A percentile compares a stretch with the other conserved stretches of the same genome.
Conservation (phyloP, 768 basidiomycete genomes). For the Termitomyces bulborhizus region DNA sequence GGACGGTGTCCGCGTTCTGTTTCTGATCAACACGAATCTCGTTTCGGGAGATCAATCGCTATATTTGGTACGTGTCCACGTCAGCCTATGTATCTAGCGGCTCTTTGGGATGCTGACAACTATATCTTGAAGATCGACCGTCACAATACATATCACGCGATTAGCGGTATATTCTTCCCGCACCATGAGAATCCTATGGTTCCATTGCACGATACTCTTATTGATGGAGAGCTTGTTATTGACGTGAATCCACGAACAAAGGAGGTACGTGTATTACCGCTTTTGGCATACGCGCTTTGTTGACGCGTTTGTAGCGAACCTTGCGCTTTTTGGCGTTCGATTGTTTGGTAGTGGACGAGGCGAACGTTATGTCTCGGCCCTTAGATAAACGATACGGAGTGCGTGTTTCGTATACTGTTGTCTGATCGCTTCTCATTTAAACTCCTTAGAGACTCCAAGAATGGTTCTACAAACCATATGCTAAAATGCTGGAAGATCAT, state of each 20-base stretch:
- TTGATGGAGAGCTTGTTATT: slow-evolving; percentile 93
- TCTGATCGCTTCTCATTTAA: slow-evolving; percentile 1
- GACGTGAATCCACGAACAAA: slow-evolving; percentile 78
- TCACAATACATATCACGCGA: slow-evolving; percentile 77
- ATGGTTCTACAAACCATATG: slow-evolving; percentile 81
- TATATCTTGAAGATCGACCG: slow-evolving; percentile 72
- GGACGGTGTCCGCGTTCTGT: slow-evolving; percentile 87
- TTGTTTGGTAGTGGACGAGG: slow-evolving; percentile 79
- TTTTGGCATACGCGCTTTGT: neutral
- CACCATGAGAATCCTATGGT: slow-evolving; percentile 68
- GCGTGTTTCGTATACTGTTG: slow-evolving; percentile 19
- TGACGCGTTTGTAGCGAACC: slow-evolving; percentile 51
- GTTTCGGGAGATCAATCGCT: slow-evolving; percentile 47
- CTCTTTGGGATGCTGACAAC: neutral
- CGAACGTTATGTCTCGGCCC: slow-evolving; percentile 80
- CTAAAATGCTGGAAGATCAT: slow-evolving; percentile 59
- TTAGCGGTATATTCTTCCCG: slow-evolving; percentile 82
- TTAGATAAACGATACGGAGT: slow-evolving; percentile 91
- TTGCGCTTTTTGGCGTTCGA: slow-evolving; percentile 87
- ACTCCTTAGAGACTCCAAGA: slow-evolving; percentile 61
- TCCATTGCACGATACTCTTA: slow-evolving; percentile 71
- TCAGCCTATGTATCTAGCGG: neutral
- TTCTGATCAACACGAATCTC: slow-evolving; percentile 65
- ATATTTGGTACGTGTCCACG: slow-evolving; percentile 59
- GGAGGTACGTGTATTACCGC: slow-evolving; percentile 34